Base-by-base conservation (phyloP, 352 stramenopile species). In the Aphanomyces stellatus region DNA sequence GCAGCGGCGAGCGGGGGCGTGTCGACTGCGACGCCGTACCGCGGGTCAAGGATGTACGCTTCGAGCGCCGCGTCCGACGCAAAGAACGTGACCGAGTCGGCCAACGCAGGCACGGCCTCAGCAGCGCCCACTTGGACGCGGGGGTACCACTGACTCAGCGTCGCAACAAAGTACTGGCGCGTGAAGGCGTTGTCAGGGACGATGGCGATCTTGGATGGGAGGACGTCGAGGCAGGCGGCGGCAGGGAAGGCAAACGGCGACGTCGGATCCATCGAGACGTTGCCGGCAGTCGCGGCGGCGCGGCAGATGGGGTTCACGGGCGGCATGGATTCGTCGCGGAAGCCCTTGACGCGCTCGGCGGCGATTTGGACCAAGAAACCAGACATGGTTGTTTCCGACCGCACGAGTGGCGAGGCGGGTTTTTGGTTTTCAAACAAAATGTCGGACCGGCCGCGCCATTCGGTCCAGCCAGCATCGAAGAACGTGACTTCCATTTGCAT, bases 101-200 rank as follows among this genome's bases (percentile, higher is more conserved):
- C 71, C 2, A 83, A 62, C 40, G 76, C 76, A 24, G 74, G 76
- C 19, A 82, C 6, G 53, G 78, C 73, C 4, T 53, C 46, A 1
- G 24, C 59, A 4, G 30, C 27, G 0, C 62, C 62, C 40, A 73
- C 31, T 1, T 69, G 53, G 28, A 87, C 62, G 33, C 76, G 72
- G 19, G 78, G 80, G 57, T 89, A 88, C 78, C 80, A 88, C 17
- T 72, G 25, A 49, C 77, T 70, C 76, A 87, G 80, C 0, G 78
- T 86, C 62, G 85, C 63, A 69, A 84, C 75, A 43, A 88, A 84
- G 67, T 88, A 88, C 4, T 81, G 55, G 4, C 80, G 69, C 15
- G 78, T 87, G 51, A 85, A 88, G 13, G 69, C 53, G 25, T 72
- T 85, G 64, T 88, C 77, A 1, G 80, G 80, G 3, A 70, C 74